These are phyloP conservation scores for Mucor mucedo DNA, from an alignment of 371 early-diverging fungal species.

Conservation along the genomic window DNA sequence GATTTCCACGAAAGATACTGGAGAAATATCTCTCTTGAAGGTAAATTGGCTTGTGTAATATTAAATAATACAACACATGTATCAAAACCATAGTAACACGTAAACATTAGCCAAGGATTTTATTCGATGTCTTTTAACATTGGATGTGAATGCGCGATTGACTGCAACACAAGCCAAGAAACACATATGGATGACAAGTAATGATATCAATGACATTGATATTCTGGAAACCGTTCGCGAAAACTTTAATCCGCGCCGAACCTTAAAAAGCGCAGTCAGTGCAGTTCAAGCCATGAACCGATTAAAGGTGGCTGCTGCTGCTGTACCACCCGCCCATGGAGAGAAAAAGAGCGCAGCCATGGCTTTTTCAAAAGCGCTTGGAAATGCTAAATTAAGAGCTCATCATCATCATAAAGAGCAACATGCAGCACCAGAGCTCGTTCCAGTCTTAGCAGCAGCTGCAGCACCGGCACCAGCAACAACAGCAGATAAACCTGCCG, in stretches of 20 bases:
- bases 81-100: background rate
- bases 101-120: conserved; percentile 82
- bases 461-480: background rate
- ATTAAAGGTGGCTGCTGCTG: conserved; percentile 15
- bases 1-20: conserved; percentile 84
- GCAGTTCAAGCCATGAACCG: conserved; percentile 49
- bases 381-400: conserved; percentile 2
- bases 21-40: conserved; percentile 76
- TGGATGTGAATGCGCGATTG: conserved; percentile 75
- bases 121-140: conserved; percentile 76
- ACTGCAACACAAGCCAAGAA: conserved; percentile 83
- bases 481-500: background rate
- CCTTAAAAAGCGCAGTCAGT: conserved; percentile 44
- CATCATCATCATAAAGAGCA: background rate
- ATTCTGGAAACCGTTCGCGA: conserved; percentile 73
- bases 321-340: background rate
- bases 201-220: conserved; percentile 64
- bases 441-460: too few relatives aligned
- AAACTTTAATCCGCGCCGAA: conserved; percentile 64
- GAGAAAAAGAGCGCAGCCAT: conserved; percentile 5
- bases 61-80: too few relatives aligned
- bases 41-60: conserved; percentile 24
- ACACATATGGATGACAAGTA: conserved; percentile 84
- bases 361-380: conserved; percentile 10
- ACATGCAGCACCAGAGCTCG: background rate